Base-by-base conservation (phyloP, 805 yeast species). In the Scheffersomyces stipitis region DNA sequence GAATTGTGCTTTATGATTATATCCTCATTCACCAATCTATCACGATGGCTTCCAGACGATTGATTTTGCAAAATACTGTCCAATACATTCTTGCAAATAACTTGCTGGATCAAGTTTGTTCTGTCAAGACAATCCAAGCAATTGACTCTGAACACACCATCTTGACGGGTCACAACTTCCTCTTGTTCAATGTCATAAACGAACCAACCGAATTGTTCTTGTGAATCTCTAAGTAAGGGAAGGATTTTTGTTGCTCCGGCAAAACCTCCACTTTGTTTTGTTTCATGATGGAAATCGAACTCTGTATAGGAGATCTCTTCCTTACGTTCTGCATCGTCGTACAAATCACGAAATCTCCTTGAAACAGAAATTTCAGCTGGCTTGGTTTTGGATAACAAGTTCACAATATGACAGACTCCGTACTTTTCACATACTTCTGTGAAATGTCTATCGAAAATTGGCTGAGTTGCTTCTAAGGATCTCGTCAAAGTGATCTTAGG, bases 51-150 rank as follows among this genome's bases (percentile, higher is more conserved):
- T n/a, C 47, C 45, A 3, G 47, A 46, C 28, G 55, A 45, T 38
- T 56, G 54, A 38, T 52, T 57, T 15, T 51, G 46, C 33, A 60
- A 34, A 15, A 62, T 50, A 30, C 56, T 48, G 40, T 83, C 78
- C 29, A 93, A 62, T 3, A 89, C 86, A 36, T 79, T 78, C 37
- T 76, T 73, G 3, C 96, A 86, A 5, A 93, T 71, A 18, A 87
- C 84, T 64, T 91, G 91, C 54, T 85, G 90, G 27, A 89, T 81
- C 51, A 93, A 73, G 54, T 93, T 93, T 2, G 99, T 93, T 56
- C 99, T 73, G 57, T 93, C 99, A 34, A 93, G 69, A 63, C 99
- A 93, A 39, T 88, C 99, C 45, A 93, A 73, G 64, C 99, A 93
- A 58, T 93, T 93, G 6, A 95, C 86, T 48, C 99, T 71, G 58